A percentile compares a stretch with the other conserved stretches of the same genome.
phyloP scores from a whole-genome alignment of 2,329 filamentous ascomycete species.

The Onygenales sp. region DNA sequence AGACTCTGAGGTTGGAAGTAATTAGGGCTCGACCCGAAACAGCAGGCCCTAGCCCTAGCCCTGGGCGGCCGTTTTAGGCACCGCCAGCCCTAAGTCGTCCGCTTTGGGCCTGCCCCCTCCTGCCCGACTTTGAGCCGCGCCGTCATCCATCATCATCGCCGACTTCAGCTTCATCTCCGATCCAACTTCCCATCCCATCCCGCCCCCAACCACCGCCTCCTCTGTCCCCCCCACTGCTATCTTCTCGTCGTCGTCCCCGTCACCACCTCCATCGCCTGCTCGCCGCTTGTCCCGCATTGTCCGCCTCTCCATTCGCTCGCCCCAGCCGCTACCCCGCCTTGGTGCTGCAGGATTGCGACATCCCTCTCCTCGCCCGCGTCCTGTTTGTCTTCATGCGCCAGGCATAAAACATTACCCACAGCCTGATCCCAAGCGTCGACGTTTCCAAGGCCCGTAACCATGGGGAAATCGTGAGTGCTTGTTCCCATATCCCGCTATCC shows the following conservation, averaged over 20 bases:
- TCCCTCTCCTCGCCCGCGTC: background rate
- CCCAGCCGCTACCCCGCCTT: background rate
- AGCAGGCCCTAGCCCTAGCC: no score
- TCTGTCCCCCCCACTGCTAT: background rate
- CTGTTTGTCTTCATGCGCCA: background rate
- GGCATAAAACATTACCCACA: background rate
- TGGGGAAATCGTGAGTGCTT: slow-evolving; percentile 4
- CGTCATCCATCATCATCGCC: no score
- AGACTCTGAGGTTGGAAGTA: no score
- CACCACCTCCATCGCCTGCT: background rate
- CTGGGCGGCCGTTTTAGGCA: no score
- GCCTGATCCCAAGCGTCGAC: background rate
- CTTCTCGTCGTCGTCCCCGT: background rate
- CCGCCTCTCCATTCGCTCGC: background rate
- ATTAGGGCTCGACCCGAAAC: no score
- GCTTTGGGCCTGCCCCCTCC: no score
- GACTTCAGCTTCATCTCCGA: no score
- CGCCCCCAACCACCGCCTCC: no score
- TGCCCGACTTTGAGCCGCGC: no score
- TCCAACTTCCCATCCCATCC: no score
- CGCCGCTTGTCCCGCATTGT: background rate
- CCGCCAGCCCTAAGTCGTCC: no score
- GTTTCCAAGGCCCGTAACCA: background rate
- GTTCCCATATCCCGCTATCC: background rate
- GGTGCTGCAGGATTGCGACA: background rate